These are phyloP conservation scores for Phytophthora pluvialis DNA, from an alignment of 352 stramenopile species.

Conservation along the genomic window DNA sequence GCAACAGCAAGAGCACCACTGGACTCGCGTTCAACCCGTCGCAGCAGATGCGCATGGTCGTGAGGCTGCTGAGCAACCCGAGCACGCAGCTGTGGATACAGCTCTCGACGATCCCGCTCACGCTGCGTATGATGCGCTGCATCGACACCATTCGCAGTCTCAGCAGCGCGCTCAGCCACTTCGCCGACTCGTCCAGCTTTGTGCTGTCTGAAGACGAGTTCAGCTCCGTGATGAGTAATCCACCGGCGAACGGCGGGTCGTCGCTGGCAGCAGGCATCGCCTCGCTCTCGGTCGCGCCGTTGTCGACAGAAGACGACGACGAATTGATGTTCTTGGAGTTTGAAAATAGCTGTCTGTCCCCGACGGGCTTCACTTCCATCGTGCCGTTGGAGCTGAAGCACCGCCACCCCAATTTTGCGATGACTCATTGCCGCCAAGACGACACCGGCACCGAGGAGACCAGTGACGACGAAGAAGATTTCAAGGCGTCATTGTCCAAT, in stretches of 20 bases:
- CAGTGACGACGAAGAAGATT: slow-evolving; percentile 35
- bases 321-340: slow-evolving; percentile 43
- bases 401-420: slow-evolving; percentile 28
- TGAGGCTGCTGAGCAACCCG: slow-evolving; percentile 38
- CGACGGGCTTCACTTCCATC: slow-evolving; percentile 32
- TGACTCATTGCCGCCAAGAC: slow-evolving; percentile 21
- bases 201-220: slow-evolving; percentile 76
- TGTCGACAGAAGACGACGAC: slow-evolving; percentile 26
- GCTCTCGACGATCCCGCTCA: slow-evolving; percentile 64
- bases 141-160: slow-evolving; percentile 74
- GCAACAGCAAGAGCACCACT: slow-evolving; percentile 4
- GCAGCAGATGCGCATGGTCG: slow-evolving; percentile 51
- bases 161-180: slow-evolving; percentile 46
- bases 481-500: slow-evolving; percentile 60
- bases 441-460: slow-evolving; percentile 27
- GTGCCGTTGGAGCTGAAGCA: slow-evolving; percentile 68
- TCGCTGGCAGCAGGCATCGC: slow-evolving; percentile 4
- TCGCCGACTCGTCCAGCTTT: slow-evolving; percentile 78
- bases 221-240: slow-evolving; percentile 38
- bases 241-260: slow-evolving; percentile 12
- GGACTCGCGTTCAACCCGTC: slow-evolving; percentile 23
- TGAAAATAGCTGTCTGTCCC: slow-evolving; percentile 38
- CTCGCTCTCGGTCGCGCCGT: slow-evolving; percentile 8
- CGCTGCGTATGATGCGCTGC: slow-evolving; percentile 78
- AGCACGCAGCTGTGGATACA: slow-evolving; percentile 59